phyloP scores from a whole-genome alignment of 2,329 filamentous ascomycete species.

The Colletotrichum aenigma region DNA sequence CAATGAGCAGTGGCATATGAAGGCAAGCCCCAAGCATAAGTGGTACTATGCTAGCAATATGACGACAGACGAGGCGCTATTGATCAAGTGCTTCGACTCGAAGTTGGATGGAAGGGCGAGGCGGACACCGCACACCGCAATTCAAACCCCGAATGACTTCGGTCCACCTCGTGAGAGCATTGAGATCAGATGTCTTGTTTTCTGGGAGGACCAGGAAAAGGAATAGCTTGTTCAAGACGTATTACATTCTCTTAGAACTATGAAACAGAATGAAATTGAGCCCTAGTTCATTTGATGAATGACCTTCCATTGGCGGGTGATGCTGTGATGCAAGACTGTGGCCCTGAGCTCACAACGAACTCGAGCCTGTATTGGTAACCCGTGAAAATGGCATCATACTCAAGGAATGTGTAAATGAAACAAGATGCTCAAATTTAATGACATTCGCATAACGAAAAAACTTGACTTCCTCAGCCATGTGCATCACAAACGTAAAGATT shows the following conservation, averaged over 20 bases:
- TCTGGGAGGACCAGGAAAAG: background rate
- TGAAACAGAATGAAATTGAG: background rate
- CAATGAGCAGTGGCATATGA: background rate
- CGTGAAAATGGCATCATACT: background rate
- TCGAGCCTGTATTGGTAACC: background rate
- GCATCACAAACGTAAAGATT: background rate
- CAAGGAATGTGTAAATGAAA: background rate
- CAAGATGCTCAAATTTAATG: fast-evolving
- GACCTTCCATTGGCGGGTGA: background rate
- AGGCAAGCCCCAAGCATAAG: background rate
- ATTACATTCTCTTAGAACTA: background rate
- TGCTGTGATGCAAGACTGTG: background rate
- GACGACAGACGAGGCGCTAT: background rate
- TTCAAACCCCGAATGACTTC: background rate
- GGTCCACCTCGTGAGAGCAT: background rate
- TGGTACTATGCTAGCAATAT: background rate
- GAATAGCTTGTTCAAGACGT: background rate
- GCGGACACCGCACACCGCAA: fast-evolving
- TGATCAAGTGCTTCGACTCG: background rate
- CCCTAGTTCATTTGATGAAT: fast-evolving
- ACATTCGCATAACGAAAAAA: background rate
- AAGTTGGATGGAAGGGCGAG: background rate
- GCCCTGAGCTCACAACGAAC: background rate
- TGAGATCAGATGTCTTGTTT: background rate
- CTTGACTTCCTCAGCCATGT: background rate